Base-by-base conservation (phyloP, 306 rosid species). In the Cucurbita pepo region DNA sequence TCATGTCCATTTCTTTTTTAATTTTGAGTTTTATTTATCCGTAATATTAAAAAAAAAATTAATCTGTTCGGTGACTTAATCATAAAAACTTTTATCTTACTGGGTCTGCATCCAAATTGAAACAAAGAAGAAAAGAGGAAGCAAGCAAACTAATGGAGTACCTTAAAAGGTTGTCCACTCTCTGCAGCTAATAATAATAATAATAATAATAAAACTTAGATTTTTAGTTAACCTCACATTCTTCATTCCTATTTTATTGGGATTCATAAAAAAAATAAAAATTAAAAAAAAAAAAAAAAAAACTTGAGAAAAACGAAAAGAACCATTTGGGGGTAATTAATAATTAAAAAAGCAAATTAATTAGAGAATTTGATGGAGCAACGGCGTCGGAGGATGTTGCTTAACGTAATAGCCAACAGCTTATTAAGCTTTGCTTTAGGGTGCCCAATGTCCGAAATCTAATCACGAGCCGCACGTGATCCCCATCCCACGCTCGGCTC, bases 361-460 rank as follows among this genome's bases (percentile, higher is more conserved):
- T 44, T 61, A 47, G 66, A 36, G 79, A 80, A 52, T 78, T 81
- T 73, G 83, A 85, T 75, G 65, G 79, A 80, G 85, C 73, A 47
- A 82, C 83, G 80, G 79, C 69, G 74, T 54, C 76, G 82, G 87
- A 87, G 87, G 88, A 83, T 86, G 92, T 88, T 91, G 89, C 95
- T 91, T 88, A 80, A 85, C 89, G 84, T 87, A 88, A 79, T 87
- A 84, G 88, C 81, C 79, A 79, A 52, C 69, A 55, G 61, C 62
- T 50, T 71, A 58, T 55, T 71, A 52, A 53, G 34, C 21, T 37
- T 50, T 10, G 74, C 25, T 69, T 67, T 62, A 62, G 54, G 8
- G 0, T 6, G 40, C 72, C 18, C 72, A 6, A 44, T 43, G 56
- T 66, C 40, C 38, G 0, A 69, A 48, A 44, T 25, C 73, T 19